Conservation (phyloP, 2,329 filamentous ascomycete species). For the Diaporthe aspalathi region DNA sequence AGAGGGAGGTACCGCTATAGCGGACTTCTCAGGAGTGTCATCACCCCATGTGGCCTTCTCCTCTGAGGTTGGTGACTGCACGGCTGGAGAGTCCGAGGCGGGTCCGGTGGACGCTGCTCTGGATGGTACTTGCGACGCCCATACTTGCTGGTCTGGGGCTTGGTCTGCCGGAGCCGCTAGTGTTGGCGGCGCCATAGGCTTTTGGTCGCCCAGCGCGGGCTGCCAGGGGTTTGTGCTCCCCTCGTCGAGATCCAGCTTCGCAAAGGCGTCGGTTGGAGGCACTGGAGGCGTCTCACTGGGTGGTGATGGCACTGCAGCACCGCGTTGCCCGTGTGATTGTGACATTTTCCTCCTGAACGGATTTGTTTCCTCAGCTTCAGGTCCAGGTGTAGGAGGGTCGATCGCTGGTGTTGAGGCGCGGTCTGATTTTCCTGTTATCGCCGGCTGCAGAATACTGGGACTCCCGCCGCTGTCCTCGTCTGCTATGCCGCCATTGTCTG, state of each 20-base stretch:
- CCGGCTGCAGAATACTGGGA: neutral
- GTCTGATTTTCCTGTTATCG: conserved; percentile 4
- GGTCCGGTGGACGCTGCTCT: conserved; percentile 47
- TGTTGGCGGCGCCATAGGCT: conserved; percentile 44
- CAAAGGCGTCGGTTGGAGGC: conserved; percentile 53
- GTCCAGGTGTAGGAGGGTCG: neutral
- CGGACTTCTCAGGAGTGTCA: conserved; percentile 23
- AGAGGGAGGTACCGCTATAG: conserved; percentile 33
- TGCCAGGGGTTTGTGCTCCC: conserved; percentile 59
- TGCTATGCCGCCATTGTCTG: neutral
- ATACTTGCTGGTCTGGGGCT: conserved; percentile 49
- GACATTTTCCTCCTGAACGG: conserved; percentile 64
- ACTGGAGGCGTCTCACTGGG: conserved; percentile 40
- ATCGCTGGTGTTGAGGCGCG: neutral
- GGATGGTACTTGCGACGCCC: conserved; percentile 49
- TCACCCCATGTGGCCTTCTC: conserved; percentile 57
- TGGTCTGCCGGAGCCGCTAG: conserved; percentile 46
- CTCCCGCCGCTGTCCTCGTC: conserved; percentile 2
- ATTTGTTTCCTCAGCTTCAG: conserved; percentile 56
- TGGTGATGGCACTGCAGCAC: conserved; percentile 27
- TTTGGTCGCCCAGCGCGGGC: conserved; percentile 49
- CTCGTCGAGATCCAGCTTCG: conserved; percentile 57
- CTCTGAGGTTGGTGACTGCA: conserved; percentile 53
- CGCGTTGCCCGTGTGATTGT: conserved; percentile 29
- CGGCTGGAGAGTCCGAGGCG: conserved; percentile 47